Base-by-base conservation (phyloP, 2,329 filamentous ascomycete genomes). In the Fusarium camptoceras region DNA sequence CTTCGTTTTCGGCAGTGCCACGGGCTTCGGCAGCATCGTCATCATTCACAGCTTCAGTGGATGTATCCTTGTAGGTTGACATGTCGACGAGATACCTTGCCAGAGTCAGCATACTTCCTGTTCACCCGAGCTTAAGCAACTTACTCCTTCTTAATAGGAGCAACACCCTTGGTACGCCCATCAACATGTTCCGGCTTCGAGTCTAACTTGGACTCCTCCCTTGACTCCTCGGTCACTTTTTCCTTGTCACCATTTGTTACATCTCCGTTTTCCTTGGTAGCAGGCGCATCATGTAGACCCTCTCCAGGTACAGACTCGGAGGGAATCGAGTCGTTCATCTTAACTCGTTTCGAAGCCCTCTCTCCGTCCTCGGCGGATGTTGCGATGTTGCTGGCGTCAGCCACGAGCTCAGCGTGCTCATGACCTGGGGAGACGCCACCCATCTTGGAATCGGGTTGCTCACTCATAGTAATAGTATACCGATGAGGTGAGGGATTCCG, bases 61-160 rank as follows among this genome's bases (percentile, higher is more conserved):
- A 63, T 2, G 61, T 71, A 37, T 69, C 62, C 27, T 72, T 78
- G 8, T 71, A 72, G 18, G 73, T 65, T 14, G 79, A 72, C 22
- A 78, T 67, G 27, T 82, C 73, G 60, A 85, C 76, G 55, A 86
- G 78, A 61, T 82, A 86, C 64, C 84, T 85, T 61, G n/a, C 3
- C 12, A 18, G 72, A 68, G 15, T 47, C 42, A 55, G 34, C 15
- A 22, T 37, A n/a, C 25, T 20, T 22, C 8, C 22, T 12, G 22
- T 28, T 9, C 18, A 6, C 14, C 15, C 18, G 20, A 11, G 9
- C 39, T 9, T 18, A n/a, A 4, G 20, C 30, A 9, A 81, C 85
- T 79, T 81, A 93, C 88, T 94, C 92, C 76, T 87, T 84, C 80
- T 94, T 94, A 78, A 94, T 88, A 11, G 89, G 88, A 22, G 92